phyloP scores from a whole-genome alignment of 805 yeast species.

The Candida boleticola region DNA sequence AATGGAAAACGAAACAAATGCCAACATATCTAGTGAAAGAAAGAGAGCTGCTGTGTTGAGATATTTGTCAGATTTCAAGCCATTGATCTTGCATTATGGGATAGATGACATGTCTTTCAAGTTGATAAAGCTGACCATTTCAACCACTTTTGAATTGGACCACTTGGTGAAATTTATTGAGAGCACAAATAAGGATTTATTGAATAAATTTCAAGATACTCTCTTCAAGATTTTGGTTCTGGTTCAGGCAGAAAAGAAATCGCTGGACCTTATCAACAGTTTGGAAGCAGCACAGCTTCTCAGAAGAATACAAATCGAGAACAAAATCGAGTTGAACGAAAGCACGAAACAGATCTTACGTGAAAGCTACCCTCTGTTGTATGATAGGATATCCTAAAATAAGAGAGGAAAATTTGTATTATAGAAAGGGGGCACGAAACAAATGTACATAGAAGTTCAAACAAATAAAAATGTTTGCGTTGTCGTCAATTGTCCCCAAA shows the following conservation, averaged over 20 bases:
- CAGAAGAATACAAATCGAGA: conserved; percentile 12
- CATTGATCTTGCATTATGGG: conserved; percentile 24
- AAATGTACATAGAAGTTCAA: too few relatives aligned
- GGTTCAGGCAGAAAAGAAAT: conserved; percentile 10
- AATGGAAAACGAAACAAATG: not conserved
- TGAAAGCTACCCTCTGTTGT: not conserved
- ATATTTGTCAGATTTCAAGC: conserved; percentile 24
- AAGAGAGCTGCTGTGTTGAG: conserved; percentile 8
- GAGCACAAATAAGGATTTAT: conserved; percentile 7
- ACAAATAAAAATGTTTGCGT: too few relatives aligned
- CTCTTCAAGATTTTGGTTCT: conserved; percentile 18
- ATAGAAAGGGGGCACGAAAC: too few relatives aligned
- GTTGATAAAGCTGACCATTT: conserved; percentile 19
- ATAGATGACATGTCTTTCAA: conserved; percentile 17
- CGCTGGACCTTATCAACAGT: conserved; percentile 9
- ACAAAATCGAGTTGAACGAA: conserved; percentile 6
- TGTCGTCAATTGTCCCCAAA: too few relatives aligned
- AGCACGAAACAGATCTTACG: conserved; percentile 5
- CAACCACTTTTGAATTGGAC: conserved; percentile 24
- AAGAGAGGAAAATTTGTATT: too few relatives aligned
- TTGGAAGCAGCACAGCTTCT: conserved; percentile 23
- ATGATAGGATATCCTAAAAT: too few relatives aligned
- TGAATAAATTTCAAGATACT: conserved; percentile 14
- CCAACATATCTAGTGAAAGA: not conserved
- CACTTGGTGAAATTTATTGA: conserved; percentile 23